Evolutionary conservation across 169 alveolate species (phyloP), one percentile per base, ranked within the genome.

Genomic region (Perkinsus olseni): DNA sequence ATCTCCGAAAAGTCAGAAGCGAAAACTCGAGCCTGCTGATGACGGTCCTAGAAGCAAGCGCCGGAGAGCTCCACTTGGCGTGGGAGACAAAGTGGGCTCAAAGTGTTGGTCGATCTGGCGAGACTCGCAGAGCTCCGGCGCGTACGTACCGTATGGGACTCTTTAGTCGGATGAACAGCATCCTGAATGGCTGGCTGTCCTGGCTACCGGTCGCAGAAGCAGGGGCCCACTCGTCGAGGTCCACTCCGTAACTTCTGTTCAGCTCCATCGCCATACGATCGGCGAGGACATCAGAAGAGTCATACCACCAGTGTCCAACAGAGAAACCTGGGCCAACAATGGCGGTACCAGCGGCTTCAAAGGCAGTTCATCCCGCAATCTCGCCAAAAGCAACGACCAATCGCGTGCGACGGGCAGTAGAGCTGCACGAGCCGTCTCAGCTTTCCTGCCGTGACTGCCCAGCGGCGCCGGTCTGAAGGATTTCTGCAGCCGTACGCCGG

Each of bases 401-500:
- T n/a, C n/a, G n/a, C n/a, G n/a, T n/a, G n/a, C n/a, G n/a, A n/a
- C n/a, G n/a, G n/a, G n/a, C n/a, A n/a, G n/a, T n/a, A n/a, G n/a
- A n/a, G n/a, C n/a, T n/a, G n/a, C n/a, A n/a, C n/a, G n/a, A n/a
- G n/a, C n/a, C n/a, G n/a, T 11, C 50, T 62, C 17, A 62, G 31
- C n/a, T 24, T 24, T 62, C 34, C 82, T 24, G 17, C 82, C 82
- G 82, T 62, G 82, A 24, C 82, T 62, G 31, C 82, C 82, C 82
- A 62, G 82, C 13, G 17, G 82, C 31, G 82, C 82, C 28, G 17
- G 31, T 24, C 82, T 62, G 31, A 62, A 62, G 28, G 82, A n/a
- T n/a, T 62, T 24, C 82, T 62, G 31, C 82, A 62, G 28, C 82
- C 82, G 91, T 93, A 92, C 95, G n/a, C 94, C 95, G 11, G 92